These are phyloP conservation scores for Aspergillus bridgeri DNA, from an alignment of 495 filamentous ascomycete genomes.

Conservation along the genomic window DNA sequence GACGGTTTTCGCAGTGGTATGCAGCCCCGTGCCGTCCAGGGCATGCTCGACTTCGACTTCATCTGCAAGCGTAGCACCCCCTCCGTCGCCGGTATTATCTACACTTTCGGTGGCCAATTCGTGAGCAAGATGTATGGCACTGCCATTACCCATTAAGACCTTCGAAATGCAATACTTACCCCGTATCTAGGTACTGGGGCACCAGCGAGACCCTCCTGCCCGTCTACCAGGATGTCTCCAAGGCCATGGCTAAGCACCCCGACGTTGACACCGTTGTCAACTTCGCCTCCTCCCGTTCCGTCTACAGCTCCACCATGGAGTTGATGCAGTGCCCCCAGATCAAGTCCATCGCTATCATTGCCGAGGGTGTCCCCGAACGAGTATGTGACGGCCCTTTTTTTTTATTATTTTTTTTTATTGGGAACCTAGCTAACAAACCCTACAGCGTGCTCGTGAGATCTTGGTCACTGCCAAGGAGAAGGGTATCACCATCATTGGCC, in stretches of 20 bases:
- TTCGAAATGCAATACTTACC: neutral
- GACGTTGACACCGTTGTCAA: slow-evolving; percentile 98
- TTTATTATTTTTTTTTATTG: too few relatives aligned
- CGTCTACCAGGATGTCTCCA: slow-evolving; percentile 91
- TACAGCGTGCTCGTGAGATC: slow-evolving; percentile 91
- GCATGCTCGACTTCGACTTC: slow-evolving; percentile 99
- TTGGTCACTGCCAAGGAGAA: slow-evolving; percentile 93
- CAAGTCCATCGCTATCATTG: slow-evolving; percentile 97
- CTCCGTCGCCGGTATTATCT: slow-evolving; percentile 98
- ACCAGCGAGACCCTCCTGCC: slow-evolving; percentile 98
- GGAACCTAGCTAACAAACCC: slow-evolving; percentile 18
- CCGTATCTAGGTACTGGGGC: slow-evolving; percentile 77
- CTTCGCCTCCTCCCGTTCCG: slow-evolving; percentile 96
- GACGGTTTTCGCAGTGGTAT: slow-evolving; percentile 60
- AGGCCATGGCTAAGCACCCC: slow-evolving; percentile 94
- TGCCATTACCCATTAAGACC: neutral
- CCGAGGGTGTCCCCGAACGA: slow-evolving; percentile 97
- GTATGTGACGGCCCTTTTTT: too few relatives aligned
- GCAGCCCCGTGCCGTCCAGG: slow-evolving; percentile 96
- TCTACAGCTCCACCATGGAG: slow-evolving; percentile 97
- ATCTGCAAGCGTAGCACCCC: slow-evolving; percentile 98
- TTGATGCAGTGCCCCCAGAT: slow-evolving; percentile 97
- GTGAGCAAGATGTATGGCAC: slow-evolving; percentile 90
- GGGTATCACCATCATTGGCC: slow-evolving; percentile 98
- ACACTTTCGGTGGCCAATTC: slow-evolving; percentile 99